Evolutionary conservation across 2,329 filamentous ascomycete species (phyloP).

Genomic region (Colletotrichum spinosum): DNA sequence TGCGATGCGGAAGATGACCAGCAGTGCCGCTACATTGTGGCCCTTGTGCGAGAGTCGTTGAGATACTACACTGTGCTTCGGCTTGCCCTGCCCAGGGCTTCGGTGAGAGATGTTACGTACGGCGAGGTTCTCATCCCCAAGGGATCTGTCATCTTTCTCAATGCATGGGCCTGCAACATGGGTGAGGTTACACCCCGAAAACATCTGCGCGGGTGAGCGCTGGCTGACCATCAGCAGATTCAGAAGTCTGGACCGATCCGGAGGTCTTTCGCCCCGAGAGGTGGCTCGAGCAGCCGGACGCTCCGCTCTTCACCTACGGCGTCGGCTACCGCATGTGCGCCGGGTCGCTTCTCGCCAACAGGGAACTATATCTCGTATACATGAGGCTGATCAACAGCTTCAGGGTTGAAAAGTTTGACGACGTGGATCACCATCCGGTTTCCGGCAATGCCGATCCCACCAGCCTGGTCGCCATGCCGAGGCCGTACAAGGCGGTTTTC

Average conservation of each 20-base stretch:
- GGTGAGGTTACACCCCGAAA: conserved; percentile 53
- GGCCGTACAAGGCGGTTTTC: conserved; percentile 68
- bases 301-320: conserved; percentile 74
- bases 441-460: conserved; percentile 70
- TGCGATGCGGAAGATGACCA: conserved; percentile 73
- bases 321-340: conserved; percentile 77
- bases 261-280: conserved; percentile 60
- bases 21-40: conserved; percentile 72
- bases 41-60: conserved; percentile 71
- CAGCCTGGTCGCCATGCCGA: conserved; percentile 71
- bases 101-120: conserved; percentile 69
- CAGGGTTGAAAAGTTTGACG: conserved; percentile 64
- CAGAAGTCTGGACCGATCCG: conserved; percentile 68
- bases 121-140: conserved; percentile 69
- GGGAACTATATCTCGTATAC: conserved; percentile 74
- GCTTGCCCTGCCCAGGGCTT: conserved; percentile 70
- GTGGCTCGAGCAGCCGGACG: conserved; percentile 73
- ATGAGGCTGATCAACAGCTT: conserved; percentile 72
- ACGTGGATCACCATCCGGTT: conserved; percentile 69
- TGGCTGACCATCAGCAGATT: conserved; percentile 47
- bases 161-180: conserved; percentile 78
- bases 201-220: background rate
- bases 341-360: conserved; percentile 70
- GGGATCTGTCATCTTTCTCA: conserved; percentile 73
- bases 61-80: conserved; percentile 73